Base-by-base conservation (phyloP, 352 stramenopile species). In the Pythium apleroticum region DNA sequence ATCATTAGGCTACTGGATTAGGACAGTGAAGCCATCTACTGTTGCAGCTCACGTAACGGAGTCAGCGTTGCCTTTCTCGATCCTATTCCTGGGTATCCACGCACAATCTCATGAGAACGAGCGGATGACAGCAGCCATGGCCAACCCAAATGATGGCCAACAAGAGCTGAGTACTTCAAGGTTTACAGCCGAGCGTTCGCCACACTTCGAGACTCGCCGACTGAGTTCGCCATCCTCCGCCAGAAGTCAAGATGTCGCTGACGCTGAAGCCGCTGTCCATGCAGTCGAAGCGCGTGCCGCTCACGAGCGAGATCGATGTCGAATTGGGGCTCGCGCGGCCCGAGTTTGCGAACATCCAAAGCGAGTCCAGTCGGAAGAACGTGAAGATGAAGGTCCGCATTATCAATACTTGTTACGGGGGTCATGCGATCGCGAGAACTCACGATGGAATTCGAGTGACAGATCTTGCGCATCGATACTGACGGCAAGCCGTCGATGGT, bases 61-160 rank as follows among this genome's bases (percentile, higher is more conserved):
- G 5, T 17, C n/a, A 5, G n/a, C 15, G 43, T 22, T 11, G 43
- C 43, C 43, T 50, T 50, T 50, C 43, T 50, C 43, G 43, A 50
- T 50, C 43, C 43, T 50, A 50, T 50, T 50, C 43, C n/a, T 50
- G 9, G 43, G 8, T 14, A 27, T 50, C 43, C 10, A 50, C 43
- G 14, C 4, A 7, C 8, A 5, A 50, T 50, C 43, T 5, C 43
- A 50, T 12, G 19, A n/a, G 12, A 27, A n/a, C 11, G 19, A 27
- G 43, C 20, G n/a, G n/a, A 27, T 50, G 43, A 50, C 5, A 6
- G 33, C 11, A 6, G 33, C 12, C 33, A 17, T 17, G 12, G 33
- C 33, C 33, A 41, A 35, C n/a, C 10, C 33, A 17, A 41, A 17
- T 19, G 4, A 41, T 41, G 12, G 33, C 3, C 8, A 11, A 41